Evolutionary conservation across 371 early-diverging fungal genomes (phyloP).

Genomic region (Saksenaea vasiformis): DNA sequence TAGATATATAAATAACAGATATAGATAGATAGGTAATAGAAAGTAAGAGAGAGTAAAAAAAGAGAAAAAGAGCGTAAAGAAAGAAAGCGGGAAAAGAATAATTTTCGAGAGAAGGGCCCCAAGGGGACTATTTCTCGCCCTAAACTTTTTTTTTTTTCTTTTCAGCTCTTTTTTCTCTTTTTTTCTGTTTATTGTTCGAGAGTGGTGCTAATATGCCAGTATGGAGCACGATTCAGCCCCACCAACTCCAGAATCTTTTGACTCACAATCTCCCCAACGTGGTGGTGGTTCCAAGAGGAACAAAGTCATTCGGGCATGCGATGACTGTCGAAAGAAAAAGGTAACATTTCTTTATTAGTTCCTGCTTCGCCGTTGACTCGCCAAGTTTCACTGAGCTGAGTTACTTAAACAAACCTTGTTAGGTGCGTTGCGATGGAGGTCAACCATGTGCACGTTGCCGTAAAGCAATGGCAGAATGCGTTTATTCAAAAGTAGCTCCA

Average conservation of each 20-base stretch:
- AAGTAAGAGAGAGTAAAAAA: neutral
- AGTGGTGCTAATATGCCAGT: slow-evolving; percentile 4
- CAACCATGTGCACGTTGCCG: slow-evolving; percentile 50
- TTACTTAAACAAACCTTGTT: neutral
- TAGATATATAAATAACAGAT: neutral
- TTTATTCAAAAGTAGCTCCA: slow-evolving; percentile 44
- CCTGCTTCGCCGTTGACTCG: slow-evolving; percentile 9
- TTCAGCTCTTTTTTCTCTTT: neutral
- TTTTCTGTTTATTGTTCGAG: slow-evolving; percentile 1
- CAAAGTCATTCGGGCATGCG: slow-evolving; percentile 53
- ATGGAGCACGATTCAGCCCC: slow-evolving; percentile 5
- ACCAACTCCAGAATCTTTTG: slow-evolving; percentile 5
- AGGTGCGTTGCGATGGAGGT: slow-evolving; percentile 56
- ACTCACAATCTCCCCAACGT: slow-evolving; percentile 1
- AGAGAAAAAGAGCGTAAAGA: neutral
- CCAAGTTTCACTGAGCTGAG: slow-evolving; percentile 41
- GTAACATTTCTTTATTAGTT: slow-evolving; percentile 15
- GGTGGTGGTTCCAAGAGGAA: slow-evolving; percentile 36
- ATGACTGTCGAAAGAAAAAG: slow-evolving; percentile 54
- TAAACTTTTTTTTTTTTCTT: slow-evolving; percentile 9
- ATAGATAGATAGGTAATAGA: neutral
- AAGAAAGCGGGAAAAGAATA: neutral
- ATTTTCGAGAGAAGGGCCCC: neutral
- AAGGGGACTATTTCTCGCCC: slow-evolving; percentile 4
- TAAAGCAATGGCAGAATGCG: slow-evolving; percentile 37